Percentiles rank a stretch among this genome's conserved stretches.
Conservation (phyloP, 2,329 filamentous ascomycete genomes). For the Curvularia eragrostidis region DNA sequence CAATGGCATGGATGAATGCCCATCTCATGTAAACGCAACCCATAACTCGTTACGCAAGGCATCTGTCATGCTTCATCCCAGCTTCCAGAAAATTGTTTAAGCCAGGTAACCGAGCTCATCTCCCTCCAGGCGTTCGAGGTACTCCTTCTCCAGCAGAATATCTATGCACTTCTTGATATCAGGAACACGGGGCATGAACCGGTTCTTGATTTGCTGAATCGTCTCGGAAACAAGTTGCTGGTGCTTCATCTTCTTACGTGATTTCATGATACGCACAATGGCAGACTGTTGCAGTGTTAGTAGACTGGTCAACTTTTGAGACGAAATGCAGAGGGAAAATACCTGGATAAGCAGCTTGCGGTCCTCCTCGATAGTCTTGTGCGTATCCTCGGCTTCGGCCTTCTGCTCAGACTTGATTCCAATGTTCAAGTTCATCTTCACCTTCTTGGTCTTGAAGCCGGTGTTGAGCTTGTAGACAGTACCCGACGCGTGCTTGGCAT, state of each 20-base stretch:
- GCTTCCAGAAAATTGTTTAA: conserved; percentile 53
- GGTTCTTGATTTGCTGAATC: conserved; percentile 90
- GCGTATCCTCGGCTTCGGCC: conserved; percentile 94
- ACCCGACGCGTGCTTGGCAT: conserved; percentile 77
- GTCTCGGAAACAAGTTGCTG: conserved; percentile 91
- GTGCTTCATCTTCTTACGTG: conserved; percentile 98
- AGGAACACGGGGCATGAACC: conserved; percentile 88
- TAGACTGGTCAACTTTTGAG: not conserved
- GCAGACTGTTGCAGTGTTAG: conserved; percentile 72
- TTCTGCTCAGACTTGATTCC: conserved; percentile 95
- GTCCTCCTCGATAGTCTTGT: conserved; percentile 99
- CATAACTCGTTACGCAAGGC: conserved; percentile 15
- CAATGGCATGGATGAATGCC: conserved; percentile 12
- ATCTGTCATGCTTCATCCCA: not conserved
- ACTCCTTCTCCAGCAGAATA: conserved; percentile 97
- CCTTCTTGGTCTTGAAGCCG: conserved; percentile 98
- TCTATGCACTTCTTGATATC: conserved; percentile 99
- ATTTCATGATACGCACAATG: conserved; percentile 99
- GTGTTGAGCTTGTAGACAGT: conserved; percentile 87
- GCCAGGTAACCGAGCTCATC: conserved; percentile 95
- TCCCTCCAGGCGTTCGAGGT: conserved; percentile 91
- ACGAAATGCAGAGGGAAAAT: conserved; percentile 50
- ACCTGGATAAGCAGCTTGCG: conserved; percentile 96
- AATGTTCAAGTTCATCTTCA: conserved; percentile 95
- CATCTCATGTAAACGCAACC: conserved; percentile 11